Evolutionary conservation across 2,329 filamentous ascomycete genomes (phyloP).

Genomic region (Colletotrichum cordylinicola): DNA sequence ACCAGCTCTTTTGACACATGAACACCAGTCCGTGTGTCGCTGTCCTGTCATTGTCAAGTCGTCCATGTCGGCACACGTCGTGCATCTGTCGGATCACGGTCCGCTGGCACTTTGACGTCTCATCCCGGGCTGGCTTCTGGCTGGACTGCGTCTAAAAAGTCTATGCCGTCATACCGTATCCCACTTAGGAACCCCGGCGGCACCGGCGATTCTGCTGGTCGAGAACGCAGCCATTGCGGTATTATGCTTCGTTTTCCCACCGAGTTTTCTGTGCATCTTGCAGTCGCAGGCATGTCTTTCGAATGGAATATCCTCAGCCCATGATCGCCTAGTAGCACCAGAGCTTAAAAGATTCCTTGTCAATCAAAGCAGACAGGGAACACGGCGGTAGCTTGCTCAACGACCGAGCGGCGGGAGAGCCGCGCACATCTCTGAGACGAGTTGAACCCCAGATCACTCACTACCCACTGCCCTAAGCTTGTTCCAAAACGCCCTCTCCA

Average conservation of each 20-base stretch:
- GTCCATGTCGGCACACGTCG: not conserved
- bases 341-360: not conserved
- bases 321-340: not conserved
- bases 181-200: conserved; percentile 5
- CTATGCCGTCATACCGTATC: conserved; percentile 17
- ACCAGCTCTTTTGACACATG: not conserved
- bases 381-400: not conserved
- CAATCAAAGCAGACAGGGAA: not conserved
- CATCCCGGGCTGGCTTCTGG: not conserved
- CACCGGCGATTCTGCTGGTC: conserved; percentile 5
- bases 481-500: conserved; percentile 1
- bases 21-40: not conserved
- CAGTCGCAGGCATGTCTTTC: not conserved
- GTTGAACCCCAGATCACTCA: conserved; percentile 10
- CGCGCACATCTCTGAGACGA: conserved; percentile 1
- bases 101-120: not conserved
- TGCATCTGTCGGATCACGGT: not conserved
- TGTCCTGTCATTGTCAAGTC: not conserved
- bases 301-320: not conserved
- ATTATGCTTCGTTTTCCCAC: not conserved
- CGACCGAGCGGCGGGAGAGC: not conserved
- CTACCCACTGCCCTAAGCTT: not conserved
- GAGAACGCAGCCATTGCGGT: not conserved
- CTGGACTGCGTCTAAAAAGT: not conserved
- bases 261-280: not conserved